Evolutionary conservation across 2,329 filamentous ascomycete genomes (phyloP).

Genomic region (Xylaria sp.): DNA sequence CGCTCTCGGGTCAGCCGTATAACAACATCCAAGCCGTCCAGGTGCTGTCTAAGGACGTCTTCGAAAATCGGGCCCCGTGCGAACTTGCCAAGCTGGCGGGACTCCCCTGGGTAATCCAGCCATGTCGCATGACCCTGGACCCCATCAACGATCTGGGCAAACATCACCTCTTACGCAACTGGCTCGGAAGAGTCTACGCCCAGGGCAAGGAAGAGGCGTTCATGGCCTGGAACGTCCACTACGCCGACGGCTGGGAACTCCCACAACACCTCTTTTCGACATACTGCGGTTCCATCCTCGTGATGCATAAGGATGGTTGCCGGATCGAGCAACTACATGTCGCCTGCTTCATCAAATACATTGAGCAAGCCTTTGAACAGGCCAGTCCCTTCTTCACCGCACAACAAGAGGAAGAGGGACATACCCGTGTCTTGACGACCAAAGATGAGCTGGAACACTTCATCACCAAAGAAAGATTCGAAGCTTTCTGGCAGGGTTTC

Average conservation of each 20-base stretch:
- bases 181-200: background rate
- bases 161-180: background rate
- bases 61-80: background rate
- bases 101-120: slow-evolving; percentile 30
- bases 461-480: slow-evolving; percentile 18
- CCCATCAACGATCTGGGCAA: slow-evolving; percentile 4
- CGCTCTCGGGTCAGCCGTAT: background rate
- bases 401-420: background rate
- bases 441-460: background rate
- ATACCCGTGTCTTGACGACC: background rate
- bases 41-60: slow-evolving; percentile 5
- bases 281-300: slow-evolving; percentile 20
- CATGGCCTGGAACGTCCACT: background rate
- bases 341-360: slow-evolving; percentile 27
- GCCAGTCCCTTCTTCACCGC: background rate
- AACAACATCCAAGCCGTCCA: slow-evolving; percentile 10
- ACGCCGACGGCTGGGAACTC: background rate
- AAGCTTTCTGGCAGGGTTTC: background rate
- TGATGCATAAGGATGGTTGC: slow-evolving; percentile 23
- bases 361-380: background rate
- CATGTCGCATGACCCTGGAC: background rate
- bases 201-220: background rate
- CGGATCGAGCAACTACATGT: slow-evolving; percentile 22
- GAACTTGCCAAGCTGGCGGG: slow-evolving; percentile 1
- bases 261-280: background rate